Conservation (phyloP, 352 stramenopile genomes). For the Globisporangium polare region DNA sequence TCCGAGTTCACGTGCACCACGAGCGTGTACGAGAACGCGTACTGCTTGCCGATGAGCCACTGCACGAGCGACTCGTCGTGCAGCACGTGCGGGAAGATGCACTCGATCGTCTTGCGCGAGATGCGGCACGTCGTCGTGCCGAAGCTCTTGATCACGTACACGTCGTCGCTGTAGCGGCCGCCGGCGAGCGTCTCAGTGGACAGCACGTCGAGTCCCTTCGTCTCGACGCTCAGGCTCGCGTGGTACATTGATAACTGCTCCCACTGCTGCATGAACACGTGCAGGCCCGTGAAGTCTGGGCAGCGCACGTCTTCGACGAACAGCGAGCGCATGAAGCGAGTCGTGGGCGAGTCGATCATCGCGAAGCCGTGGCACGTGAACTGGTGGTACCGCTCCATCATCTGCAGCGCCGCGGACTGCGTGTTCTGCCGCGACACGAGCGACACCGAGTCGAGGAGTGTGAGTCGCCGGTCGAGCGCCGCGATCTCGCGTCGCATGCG, state of each 20-base stretch:
- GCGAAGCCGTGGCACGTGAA: conserved; percentile 26
- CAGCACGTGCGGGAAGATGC: conserved; percentile 45
- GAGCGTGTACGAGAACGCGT: conserved; percentile 37
- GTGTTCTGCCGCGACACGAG: conserved; percentile 26
- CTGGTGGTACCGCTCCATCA: conserved; percentile 33
- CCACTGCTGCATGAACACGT: conserved; percentile 43
- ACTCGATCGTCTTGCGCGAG: conserved; percentile 32
- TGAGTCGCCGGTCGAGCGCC: conserved; percentile 18
- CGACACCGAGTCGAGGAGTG: conserved; percentile 23
- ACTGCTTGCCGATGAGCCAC: conserved; percentile 39
- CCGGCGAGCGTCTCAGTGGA: conserved; percentile 16
- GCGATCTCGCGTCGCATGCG: conserved; percentile 14
- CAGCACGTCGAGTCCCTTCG: conserved; percentile 17
- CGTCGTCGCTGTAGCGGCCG: conserved; percentile 17
- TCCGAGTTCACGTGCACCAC: conserved; percentile 31
- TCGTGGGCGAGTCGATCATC: background rate
- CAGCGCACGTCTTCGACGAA: conserved; percentile 28
- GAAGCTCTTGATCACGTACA: conserved; percentile 29
- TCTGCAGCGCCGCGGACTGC: conserved; percentile 20
- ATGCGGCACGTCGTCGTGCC: conserved; percentile 33
- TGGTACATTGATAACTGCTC: conserved; percentile 33
- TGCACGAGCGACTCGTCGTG: conserved; percentile 39
- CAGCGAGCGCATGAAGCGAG: conserved; percentile 21
- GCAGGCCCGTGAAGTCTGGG: conserved; percentile 27
- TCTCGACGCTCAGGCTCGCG: conserved; percentile 19